Evolutionary conservation across 495 filamentous ascomycete genomes (phyloP).

Genomic region (Podospora comata): DNA sequence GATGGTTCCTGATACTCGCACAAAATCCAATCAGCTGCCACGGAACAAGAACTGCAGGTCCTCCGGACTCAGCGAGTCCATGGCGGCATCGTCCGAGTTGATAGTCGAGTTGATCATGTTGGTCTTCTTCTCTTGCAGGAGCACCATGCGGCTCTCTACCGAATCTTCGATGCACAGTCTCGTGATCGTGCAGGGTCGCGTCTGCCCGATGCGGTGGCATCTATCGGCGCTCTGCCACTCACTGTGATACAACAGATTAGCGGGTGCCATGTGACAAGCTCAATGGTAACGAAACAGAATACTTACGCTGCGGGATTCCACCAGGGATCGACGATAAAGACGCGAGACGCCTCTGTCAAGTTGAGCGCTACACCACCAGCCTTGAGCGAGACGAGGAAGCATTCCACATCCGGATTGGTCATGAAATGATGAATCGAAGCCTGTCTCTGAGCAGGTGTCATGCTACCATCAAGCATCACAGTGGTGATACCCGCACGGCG

Average conservation of each 20-base stretch:
- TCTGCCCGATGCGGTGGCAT: constrained; percentile 95
- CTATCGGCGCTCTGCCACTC: constrained; percentile 98
- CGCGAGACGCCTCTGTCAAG: constrained; percentile 85
- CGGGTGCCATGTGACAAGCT: not conserved
- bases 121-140: constrained; percentile 95
- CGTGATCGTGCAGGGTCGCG: constrained; percentile 88
- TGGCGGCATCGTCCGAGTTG: constrained; percentile 80
- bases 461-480: constrained; percentile 93
- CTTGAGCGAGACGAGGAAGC: constrained; percentile 91
- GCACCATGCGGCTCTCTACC: constrained; percentile 89
- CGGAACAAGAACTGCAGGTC: constrained; percentile 96
- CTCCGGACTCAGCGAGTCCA: constrained; percentile 84
- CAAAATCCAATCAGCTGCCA: constrained; percentile 38
- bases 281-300: not conserved
- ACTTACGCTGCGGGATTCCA: constrained; percentile 84
- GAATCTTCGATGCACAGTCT: constrained; percentile 93
- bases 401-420: constrained; percentile 86
- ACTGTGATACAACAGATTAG: constrained; percentile 18
- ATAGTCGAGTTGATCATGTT: constrained; percentile 95
- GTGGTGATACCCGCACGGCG: constrained; percentile 93
- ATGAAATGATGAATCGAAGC: constrained; percentile 91
- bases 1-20: not conserved
- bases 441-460: constrained; percentile 89
- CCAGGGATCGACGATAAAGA: constrained; percentile 97
- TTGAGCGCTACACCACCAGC: constrained; percentile 95